These are phyloP conservation scores for Yamadazyma tumulicola DNA, from an alignment of 805 yeast genomes.

Conservation along the genomic window DNA sequence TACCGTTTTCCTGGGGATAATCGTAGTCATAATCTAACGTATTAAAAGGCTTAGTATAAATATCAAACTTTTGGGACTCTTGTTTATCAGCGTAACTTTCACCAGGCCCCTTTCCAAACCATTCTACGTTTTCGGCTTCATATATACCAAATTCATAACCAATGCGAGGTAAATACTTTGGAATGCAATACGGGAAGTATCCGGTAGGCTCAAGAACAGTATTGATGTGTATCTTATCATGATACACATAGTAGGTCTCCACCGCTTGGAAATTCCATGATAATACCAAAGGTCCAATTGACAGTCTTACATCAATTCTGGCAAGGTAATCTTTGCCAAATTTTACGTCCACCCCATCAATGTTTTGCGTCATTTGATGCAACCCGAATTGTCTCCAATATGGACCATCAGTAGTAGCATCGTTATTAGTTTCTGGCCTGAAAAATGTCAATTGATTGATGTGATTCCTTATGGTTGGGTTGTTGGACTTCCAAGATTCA, in stretches of 20 bases:
- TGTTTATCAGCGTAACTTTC: constrained; percentile 32
- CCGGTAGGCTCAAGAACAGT: constrained; percentile 8
- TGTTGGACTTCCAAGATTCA: constrained; percentile 10
- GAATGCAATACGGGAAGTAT: constrained; percentile 8
- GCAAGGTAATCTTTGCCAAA: neutral
- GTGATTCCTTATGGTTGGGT: constrained; percentile 16
- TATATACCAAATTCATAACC: constrained; percentile 25
- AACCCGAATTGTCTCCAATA: constrained; percentile 25
- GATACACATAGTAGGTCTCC: constrained; percentile 9
- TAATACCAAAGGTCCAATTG: constrained; percentile 20
- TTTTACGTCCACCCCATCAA: constrained; percentile 5
- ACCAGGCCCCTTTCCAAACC: constrained; percentile 35
- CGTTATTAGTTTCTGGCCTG: constrained; percentile 30
- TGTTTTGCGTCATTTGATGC: constrained; percentile 14
- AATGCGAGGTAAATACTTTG: constrained; percentile 27
- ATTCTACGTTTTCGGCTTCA: constrained; percentile 15
- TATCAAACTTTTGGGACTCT: constrained; percentile 22
- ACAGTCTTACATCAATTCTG: constrained; percentile 12
- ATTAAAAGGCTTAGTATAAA: constrained; percentile 11
- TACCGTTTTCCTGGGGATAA: constrained; percentile 35
- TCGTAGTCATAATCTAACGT: constrained; percentile 24
- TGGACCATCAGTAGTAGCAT: constrained; percentile 15
- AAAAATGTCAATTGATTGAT: constrained; percentile 18
- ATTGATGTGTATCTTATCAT: constrained; percentile 5
- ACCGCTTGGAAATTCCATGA: constrained; percentile 21